Percentiles rank a stretch among this genome's conserved stretches.
These are phyloP conservation scores for Exophiala alcalophila DNA, from an alignment of 2,329 filamentous ascomycete genomes.

Conservation along the genomic window DNA sequence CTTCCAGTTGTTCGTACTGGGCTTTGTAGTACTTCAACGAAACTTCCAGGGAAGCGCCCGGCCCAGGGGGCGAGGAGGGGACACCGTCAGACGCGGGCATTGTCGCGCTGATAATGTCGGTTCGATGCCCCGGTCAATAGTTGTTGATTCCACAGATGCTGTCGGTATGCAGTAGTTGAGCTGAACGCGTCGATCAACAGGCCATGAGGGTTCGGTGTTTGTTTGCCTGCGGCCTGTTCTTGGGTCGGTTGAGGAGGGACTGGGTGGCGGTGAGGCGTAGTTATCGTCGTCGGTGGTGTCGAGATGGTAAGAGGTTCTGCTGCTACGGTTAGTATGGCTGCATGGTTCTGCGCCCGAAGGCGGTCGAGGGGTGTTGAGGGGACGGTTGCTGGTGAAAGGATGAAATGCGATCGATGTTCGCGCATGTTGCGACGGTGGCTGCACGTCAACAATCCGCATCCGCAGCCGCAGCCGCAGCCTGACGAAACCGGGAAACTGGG, in stretches of 20 bases:
- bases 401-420: no score
- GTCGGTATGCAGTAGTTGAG: background rate
- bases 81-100: conserved; percentile 22
- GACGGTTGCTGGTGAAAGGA: no score
- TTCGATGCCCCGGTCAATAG: conserved; percentile 1
- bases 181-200: no score
- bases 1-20: conserved; percentile 89
- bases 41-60: conserved; percentile 56
- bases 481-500: no score
- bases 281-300: conserved; percentile 4
- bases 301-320: conserved; percentile 2
- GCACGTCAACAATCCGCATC: no score
- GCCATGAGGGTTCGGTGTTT: conserved; percentile 2
- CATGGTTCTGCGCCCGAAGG: conserved; percentile 4
- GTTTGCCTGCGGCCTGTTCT: conserved; percentile 4
- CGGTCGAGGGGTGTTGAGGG: no score
- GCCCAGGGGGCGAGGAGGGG: conserved; percentile 40
- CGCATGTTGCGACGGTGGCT: no score
- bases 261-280: conserved; percentile 16
- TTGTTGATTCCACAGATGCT: conserved; percentile 1
- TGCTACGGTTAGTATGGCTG: conserved; percentile 22
- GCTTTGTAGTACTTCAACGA: conserved; percentile 91
- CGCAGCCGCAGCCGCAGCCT: no score
- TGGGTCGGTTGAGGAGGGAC: conserved; percentile 2
- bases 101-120: conserved; percentile 7